These are phyloP conservation scores for Coriolopsis trogii DNA, from an alignment of 1,284 basidiomycete species.

Conservation along the genomic window DNA sequence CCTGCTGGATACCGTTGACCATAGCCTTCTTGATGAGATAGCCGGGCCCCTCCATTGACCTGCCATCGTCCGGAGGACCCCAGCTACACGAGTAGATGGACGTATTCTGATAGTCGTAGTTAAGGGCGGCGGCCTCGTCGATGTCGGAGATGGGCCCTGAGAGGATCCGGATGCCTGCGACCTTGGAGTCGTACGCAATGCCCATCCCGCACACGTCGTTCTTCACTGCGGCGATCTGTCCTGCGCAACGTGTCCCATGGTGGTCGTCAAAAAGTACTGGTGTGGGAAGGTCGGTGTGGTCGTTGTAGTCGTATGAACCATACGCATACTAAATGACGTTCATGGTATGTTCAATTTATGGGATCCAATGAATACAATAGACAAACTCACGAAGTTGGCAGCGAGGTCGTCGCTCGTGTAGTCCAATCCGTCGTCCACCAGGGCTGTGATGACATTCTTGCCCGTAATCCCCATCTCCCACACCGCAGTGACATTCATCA, in stretches of 20 bases:
- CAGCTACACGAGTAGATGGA: constrained; percentile 97
- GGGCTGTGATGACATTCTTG: constrained; percentile 82
- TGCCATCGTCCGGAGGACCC: constrained; percentile 97
- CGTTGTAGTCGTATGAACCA: constrained; percentile 97
- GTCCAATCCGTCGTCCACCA: constrained; percentile 97
- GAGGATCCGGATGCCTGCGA: constrained; percentile 94
- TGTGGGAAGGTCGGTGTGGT: constrained; percentile 86
- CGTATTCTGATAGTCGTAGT: constrained; percentile 92
- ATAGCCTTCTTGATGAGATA: constrained; percentile 95
- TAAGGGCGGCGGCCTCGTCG: constrained; percentile 97
- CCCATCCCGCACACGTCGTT: constrained; percentile 97
- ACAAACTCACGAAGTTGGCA: constrained; percentile 85
- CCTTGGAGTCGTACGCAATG: constrained; percentile 89
- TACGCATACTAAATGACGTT: constrained; percentile 68
- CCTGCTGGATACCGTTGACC: constrained; percentile 92
- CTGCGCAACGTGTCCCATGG: constrained; percentile 97
- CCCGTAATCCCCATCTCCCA: constrained; percentile 91
- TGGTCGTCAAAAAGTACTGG: constrained; percentile 92
- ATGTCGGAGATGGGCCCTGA: constrained; percentile 96
- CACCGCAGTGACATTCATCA: constrained; percentile 84
- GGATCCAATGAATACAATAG: background rate
- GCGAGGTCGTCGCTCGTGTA: constrained; percentile 87
- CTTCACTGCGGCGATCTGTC: constrained; percentile 96
- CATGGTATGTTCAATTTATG: background rate
- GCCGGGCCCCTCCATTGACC: constrained; percentile 93